These are phyloP conservation scores for Hyphopichia burtonii DNA, from an alignment of 1,139 yeast genomes.

Conservation along the genomic window DNA sequence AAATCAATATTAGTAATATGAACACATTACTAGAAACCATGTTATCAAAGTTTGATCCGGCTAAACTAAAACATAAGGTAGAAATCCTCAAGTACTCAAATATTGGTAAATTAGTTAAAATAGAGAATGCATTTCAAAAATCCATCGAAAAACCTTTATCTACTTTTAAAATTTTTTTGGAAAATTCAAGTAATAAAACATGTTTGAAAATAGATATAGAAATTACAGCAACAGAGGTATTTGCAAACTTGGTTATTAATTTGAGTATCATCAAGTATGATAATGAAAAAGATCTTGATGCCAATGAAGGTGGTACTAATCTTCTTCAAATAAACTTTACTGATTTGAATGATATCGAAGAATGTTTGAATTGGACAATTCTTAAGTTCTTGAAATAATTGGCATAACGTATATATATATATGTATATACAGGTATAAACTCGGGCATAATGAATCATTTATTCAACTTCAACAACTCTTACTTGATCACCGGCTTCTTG, in stretches of 20 bases:
- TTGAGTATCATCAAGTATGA: constrained; percentile 34
- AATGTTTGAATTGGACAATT: constrained; percentile 65
- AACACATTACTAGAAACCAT: constrained; percentile 38
- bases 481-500: constrained; percentile 28
- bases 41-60: constrained; percentile 14
- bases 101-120: constrained; percentile 14
- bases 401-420: constrained; percentile 4
- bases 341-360: constrained; percentile 62
- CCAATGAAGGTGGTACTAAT: constrained; percentile 34
- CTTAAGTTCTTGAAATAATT: constrained; percentile 26
- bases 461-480: constrained; percentile 23
- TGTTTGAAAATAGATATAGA: constrained; percentile 28
- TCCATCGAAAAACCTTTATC: constrained; percentile 39
- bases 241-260: constrained; percentile 37
- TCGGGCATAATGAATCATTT: background rate
- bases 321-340: constrained; percentile 50
- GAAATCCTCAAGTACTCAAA: constrained; percentile 26
- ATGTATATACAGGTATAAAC: constrained; percentile 2
- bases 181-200: constrained; percentile 12
- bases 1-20: constrained; percentile 46
- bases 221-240: constrained; percentile 41
- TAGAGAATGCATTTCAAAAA: constrained; percentile 38
- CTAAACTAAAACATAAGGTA: constrained; percentile 17
- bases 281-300: constrained; percentile 24
- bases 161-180: constrained; percentile 18